Base-by-base conservation (phyloP, 257 asterid species). In the Solanum dulcamara region DNA sequence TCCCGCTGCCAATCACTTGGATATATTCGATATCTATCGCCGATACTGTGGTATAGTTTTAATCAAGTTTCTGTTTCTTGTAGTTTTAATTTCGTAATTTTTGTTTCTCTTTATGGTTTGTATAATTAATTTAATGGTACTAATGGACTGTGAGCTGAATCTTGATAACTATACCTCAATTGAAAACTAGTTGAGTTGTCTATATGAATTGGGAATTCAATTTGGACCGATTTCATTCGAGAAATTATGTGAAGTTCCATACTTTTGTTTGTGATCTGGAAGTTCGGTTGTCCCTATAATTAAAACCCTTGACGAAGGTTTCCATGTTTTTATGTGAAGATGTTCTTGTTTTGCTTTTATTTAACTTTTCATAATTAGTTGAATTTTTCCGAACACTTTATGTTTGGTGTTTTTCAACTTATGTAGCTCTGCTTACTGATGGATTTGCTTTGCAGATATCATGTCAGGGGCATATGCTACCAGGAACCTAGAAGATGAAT, bases 1-100 rank as follows among this genome's bases (percentile, higher is more conserved):
- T 68, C 33, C 84, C 84, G 53, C 80, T 84, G 72, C 85, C 60
- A 6, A 28, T 83, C 77, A 92, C 81, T 87, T 90, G 82, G 95
- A 94, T 85, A 86, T 96, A 46, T 92, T 89, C 82, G 90, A 91
- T 85, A 90, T 93, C 87, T 96, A 94, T 66, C 40, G 90, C 67
- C 97, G 85, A 33, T 96, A 90, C 87, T 92, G 97, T 88, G 98
- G 98, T 96, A 95, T 40, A 67, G 38, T 83, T 18, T 53, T 46
- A 35, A 28, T 18, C 28, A 15, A 24, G 74, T 24, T 81, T 64
- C 85, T 10, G 12, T 72, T 4, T 28, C 35, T 72, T 87, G 22
- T 48, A 1, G 22, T 60, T 75, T 42, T 4, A 67, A 10, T 17
- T 20, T 79, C 85, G 85, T 22, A 22, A 30, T 86, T 32, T 85